Conservation (phyloP, 1,139 yeast species). For the Pichia sp. region DNA sequence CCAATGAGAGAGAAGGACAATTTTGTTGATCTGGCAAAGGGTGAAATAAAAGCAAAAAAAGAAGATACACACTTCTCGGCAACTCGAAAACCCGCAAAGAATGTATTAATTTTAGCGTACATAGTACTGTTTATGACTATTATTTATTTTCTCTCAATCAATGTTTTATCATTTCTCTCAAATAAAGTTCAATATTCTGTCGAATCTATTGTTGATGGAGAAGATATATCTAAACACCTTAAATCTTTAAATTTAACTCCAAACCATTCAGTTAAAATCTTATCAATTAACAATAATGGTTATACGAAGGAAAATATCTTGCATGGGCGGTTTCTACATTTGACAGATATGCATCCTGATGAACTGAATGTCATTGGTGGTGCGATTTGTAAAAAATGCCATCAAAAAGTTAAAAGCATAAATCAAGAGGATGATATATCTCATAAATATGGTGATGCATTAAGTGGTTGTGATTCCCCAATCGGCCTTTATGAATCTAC, state of each 20-base stretch:
- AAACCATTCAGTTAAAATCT: constrained; percentile 27
- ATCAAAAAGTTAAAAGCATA: constrained; percentile 34
- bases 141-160: no score
- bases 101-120: no score
- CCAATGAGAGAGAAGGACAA: no score
- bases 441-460: constrained; percentile 68
- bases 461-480: constrained; percentile 70
- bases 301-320: constrained; percentile 6
- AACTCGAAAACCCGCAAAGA: no score
- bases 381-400: constrained; percentile 49
- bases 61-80: no score
- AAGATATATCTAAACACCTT: constrained; percentile 11
- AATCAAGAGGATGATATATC: constrained; percentile 32
- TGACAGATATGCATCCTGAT: constrained; percentile 85
- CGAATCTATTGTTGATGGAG: constrained; percentile 7
- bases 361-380: constrained; percentile 56
- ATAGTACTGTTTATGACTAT: no score
- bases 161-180: no score
- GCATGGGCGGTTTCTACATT: constrained; percentile 75
- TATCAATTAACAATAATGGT: constrained; percentile 10
- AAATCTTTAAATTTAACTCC: constrained; percentile 34
- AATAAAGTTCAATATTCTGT: neutral
- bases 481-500: constrained; percentile 55
- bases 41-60: no score
- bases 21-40: no score